Conservation (phyloP, 805 yeast species). For the Wickerhamiella siamensis region DNA sequence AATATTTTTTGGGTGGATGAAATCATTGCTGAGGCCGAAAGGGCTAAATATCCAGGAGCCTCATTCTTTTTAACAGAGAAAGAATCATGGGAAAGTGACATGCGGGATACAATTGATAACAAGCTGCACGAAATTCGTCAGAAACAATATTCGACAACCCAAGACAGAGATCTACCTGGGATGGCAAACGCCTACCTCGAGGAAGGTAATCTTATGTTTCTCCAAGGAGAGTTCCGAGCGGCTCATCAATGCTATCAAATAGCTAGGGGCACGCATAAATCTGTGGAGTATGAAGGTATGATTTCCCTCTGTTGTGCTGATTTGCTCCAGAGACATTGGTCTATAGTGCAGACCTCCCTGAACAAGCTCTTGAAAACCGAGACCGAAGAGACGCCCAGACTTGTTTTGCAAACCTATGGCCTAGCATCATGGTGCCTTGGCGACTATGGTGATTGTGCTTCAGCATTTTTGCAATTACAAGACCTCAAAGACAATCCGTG, state of each 20-base stretch:
- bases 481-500: conserved; percentile 1
- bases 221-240: not conserved
- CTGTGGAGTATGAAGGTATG: not conserved
- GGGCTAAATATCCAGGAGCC: not conserved
- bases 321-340: conserved; percentile 9
- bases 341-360: conserved; percentile 2
- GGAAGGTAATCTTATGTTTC: not conserved
- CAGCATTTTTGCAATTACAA: conserved; percentile 5
- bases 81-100: not conserved
- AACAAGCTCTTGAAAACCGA: not conserved
- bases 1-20: not conserved
- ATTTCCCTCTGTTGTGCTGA: not conserved
- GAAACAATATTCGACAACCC: not conserved
- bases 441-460: conserved; percentile 7
- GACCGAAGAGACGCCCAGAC: not conserved
- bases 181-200: not conserved
- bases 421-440: conserved; percentile 8
- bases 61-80: not conserved
- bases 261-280: not conserved
- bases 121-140: not conserved
- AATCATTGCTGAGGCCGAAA: not conserved
- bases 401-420: conserved; percentile 6
- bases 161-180: not conserved
- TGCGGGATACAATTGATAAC: not conserved
- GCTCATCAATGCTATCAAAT: not conserved